Evolutionary conservation across 2,329 filamentous ascomycete species (phyloP).

Genomic region (Botrytis paeoniae): DNA sequence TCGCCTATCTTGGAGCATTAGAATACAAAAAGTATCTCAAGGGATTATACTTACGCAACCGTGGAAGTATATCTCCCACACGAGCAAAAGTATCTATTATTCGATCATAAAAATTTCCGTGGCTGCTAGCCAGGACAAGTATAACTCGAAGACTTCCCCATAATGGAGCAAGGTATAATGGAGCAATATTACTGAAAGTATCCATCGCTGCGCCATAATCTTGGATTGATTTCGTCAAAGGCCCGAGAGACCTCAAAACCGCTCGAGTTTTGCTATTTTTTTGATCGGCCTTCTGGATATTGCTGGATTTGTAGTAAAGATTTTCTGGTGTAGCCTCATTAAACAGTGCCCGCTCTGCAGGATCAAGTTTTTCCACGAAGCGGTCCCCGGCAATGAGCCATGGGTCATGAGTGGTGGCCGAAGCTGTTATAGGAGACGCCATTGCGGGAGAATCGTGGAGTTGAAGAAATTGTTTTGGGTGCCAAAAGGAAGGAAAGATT

Average conservation of each 20-base stretch:
- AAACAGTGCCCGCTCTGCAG: not conserved
- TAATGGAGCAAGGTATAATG: not conserved
- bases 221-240: not conserved
- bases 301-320: not conserved
- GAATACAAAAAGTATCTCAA: not conserved
- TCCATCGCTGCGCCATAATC: not conserved
- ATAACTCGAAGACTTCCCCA: not conserved
- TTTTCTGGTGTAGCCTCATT: constrained; percentile 3
- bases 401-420: not conserved
- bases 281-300: not conserved
- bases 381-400: constrained; percentile 6
- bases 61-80: not conserved
- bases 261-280: not conserved
- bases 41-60: not conserved
- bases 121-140: not conserved
- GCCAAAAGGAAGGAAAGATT: not conserved
- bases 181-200: not conserved
- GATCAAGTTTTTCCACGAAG: not conserved
- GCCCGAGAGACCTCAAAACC: not conserved
- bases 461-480: fast-evolving
- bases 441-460: not conserved
- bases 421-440: not conserved
- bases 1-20: not conserved
- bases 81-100: constrained; percentile 11
- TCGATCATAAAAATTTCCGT: constrained; percentile 6